Base-by-base conservation (phyloP, 306 rosid species). In the Fragaria vesca region DNA sequence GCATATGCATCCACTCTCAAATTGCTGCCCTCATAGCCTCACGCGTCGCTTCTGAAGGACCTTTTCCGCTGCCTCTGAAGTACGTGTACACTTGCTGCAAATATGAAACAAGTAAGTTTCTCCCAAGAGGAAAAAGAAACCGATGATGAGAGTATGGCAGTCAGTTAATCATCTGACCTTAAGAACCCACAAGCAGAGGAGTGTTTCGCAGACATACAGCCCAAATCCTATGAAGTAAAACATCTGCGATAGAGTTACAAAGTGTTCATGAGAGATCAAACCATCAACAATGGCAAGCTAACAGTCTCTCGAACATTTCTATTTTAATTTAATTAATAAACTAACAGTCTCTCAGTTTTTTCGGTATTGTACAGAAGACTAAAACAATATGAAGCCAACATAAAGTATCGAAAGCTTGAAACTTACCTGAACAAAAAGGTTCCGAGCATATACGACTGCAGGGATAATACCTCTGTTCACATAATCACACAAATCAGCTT, bases 31-130 rank as follows among this genome's bases (percentile, higher is more conserved):
- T 88, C 26, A 97, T 88, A 45, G 99, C 97, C n/a, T 87, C 86
- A 15, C 87, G 96, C 85, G 84, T 93, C 86, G 87, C 69, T 55
- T 80, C 87, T 54, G 83, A 83, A 24, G 26, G 26, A 75, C 91
- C 90, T 89, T 93, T 93, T 74, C 99, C 99, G 42, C 97, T 95
- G 80, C 97, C 96, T 38, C 98, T 95, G 90, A 95, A 95, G 78
- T 95, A 95, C 90, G 86, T 83, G 83, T 88, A 91, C 76, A 95
- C 99, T 95, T 91, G 94, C 97, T 95, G 96, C 87, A 83, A 81
- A 72, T 68, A 12, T 52, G 28, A 4, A 67, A 26, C 18, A 81
- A 42, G 26, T 85, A 38, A 72, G 76, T 74, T 54, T 48, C 43
- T 55, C 45, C 4, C 7, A n/a, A 79, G 81, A 72, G 66, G 50